These are phyloP conservation scores for Psilocybe mexicana DNA, from an alignment of 1,284 basidiomycete species.

Conservation along the genomic window DNA sequence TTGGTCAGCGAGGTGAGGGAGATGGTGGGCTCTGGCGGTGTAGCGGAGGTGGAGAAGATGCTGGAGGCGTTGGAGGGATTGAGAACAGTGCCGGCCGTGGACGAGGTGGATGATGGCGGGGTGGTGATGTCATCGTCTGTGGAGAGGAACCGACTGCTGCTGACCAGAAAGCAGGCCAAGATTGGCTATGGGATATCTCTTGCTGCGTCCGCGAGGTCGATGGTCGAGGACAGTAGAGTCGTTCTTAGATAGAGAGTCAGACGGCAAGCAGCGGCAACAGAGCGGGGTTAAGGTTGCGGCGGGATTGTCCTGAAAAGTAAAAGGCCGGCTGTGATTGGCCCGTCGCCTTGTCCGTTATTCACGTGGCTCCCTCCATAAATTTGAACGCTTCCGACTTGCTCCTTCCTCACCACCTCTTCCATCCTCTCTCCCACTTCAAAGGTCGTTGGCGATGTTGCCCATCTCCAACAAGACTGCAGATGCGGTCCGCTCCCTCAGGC, in stretches of 20 bases:
- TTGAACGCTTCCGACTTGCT: slow-evolving; percentile 31
- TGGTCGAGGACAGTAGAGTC: background rate
- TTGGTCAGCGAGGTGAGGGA: background rate
- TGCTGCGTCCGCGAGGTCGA: background rate
- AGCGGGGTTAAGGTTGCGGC: slow-evolving; percentile 24
- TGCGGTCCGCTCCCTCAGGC: slow-evolving; percentile 59
- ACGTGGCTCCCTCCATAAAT: slow-evolving; percentile 41
- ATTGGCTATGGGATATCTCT: background rate
- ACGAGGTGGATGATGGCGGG: background rate
- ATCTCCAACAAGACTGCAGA: slow-evolving; percentile 60
- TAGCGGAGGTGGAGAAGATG: background rate
- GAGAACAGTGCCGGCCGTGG: background rate
- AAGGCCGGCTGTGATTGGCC: slow-evolving; percentile 37
- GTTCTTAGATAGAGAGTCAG: background rate
- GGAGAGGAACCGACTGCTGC: background rate
- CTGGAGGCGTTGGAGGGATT: background rate
- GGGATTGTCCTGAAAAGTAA: slow-evolving; percentile 19
- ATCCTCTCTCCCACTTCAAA: slow-evolving; percentile 22
- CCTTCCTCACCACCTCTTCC: slow-evolving; percentile 31
- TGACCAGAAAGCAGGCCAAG: background rate
- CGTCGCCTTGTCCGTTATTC: slow-evolving; percentile 25
- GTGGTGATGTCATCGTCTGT: background rate
- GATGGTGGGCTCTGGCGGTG: background rate
- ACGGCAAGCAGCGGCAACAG: slow-evolving; percentile 17
- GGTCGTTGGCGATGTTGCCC: slow-evolving; percentile 57